These are phyloP conservation scores for Aspergillus udagawae DNA, from an alignment of 2,329 filamentous ascomycete species.

Conservation along the genomic window DNA sequence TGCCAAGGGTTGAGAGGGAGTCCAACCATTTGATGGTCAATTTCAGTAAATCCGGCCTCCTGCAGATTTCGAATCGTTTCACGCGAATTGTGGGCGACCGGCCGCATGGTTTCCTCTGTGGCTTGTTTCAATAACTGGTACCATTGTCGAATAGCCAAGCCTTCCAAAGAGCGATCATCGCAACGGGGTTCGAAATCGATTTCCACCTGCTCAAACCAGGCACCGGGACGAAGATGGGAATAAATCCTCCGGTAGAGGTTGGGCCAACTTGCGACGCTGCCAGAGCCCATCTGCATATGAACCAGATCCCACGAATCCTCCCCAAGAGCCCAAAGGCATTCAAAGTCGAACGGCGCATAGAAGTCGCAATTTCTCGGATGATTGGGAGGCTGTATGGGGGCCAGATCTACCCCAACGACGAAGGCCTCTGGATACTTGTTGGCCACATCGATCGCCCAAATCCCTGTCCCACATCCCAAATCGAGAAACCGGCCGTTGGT, in stretches of 20 bases:
- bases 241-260: conserved; percentile 68
- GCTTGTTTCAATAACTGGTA: conserved; percentile 63
- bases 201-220: conserved; percentile 83
- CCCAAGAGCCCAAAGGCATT: conserved; percentile 66
- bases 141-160: conserved; percentile 63
- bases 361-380: conserved; percentile 69
- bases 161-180: conserved; percentile 58
- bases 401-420: conserved; percentile 59
- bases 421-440: conserved; percentile 60
- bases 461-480: conserved; percentile 81
- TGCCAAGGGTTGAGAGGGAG: conserved; percentile 74
- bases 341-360: conserved; percentile 67
- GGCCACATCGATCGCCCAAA: conserved; percentile 86
- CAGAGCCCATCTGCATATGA: conserved; percentile 73
- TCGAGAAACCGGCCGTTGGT: conserved; percentile 53
- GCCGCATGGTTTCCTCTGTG: conserved; percentile 61
- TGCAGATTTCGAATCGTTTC: conserved; percentile 59
- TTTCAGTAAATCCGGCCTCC: conserved; percentile 72
- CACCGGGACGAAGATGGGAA: conserved; percentile 70
- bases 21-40: conserved; percentile 65
- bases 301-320: conserved; percentile 75
- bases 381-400: conserved; percentile 61
- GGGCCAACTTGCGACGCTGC: conserved; percentile 73
- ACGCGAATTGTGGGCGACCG: conserved; percentile 60
- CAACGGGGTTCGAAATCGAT: conserved; percentile 76